A percentile compares a stretch with the other conserved stretches of the same genome.
These are phyloP conservation scores for Cercophora scortea DNA, from an alignment of 495 filamentous ascomycete species.

Conservation along the genomic window DNA sequence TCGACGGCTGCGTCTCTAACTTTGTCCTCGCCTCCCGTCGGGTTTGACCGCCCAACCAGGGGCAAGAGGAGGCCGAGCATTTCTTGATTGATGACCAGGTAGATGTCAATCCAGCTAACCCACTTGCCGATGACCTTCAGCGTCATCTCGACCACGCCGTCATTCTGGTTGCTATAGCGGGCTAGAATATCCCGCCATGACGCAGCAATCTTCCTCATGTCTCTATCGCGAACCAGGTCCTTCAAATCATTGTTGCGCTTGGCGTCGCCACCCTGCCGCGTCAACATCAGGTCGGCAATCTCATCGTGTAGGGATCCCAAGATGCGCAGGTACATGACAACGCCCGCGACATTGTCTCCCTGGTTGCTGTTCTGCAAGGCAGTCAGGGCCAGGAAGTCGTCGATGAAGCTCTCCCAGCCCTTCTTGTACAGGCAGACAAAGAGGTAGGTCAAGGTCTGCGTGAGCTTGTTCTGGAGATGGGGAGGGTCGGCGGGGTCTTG, in stretches of 20 bases:
- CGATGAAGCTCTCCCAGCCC: slow-evolving; percentile 80
- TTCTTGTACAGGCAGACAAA: slow-evolving; percentile 78
- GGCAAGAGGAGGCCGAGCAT: slow-evolving; percentile 80
- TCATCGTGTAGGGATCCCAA: slow-evolving; percentile 89
- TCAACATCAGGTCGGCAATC: slow-evolving; percentile 86
- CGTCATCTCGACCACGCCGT: slow-evolving; percentile 72
- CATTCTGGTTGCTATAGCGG: slow-evolving; percentile 67
- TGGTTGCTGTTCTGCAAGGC: slow-evolving; percentile 41
- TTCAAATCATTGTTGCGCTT: slow-evolving; percentile 79
- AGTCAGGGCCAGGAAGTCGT: slow-evolving; percentile 72
- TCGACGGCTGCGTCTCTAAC: slow-evolving; percentile 83
- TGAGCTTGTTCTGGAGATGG: slow-evolving; percentile 91
- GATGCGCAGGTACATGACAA: slow-evolving; percentile 81
- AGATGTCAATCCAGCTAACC: slow-evolving; percentile 98
- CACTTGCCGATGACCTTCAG: slow-evolving; percentile 85
- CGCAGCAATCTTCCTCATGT: slow-evolving; percentile 74
- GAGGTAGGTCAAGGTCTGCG: slow-evolving; percentile 87
- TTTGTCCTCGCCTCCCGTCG: slow-evolving; percentile 50
- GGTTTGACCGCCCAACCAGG: slow-evolving; percentile 53
- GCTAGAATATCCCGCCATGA: slow-evolving; percentile 90
- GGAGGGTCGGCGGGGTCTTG: slow-evolving; percentile 53
- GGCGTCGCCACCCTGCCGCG: slow-evolving; percentile 63
- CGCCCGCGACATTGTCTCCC: slow-evolving; percentile 64
- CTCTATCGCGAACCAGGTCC: slow-evolving; percentile 74
- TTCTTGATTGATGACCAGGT: slow-evolving; percentile 78